Base-by-base conservation (phyloP, 192 early-diverging fungal species). In the Backusella sp. region DNA sequence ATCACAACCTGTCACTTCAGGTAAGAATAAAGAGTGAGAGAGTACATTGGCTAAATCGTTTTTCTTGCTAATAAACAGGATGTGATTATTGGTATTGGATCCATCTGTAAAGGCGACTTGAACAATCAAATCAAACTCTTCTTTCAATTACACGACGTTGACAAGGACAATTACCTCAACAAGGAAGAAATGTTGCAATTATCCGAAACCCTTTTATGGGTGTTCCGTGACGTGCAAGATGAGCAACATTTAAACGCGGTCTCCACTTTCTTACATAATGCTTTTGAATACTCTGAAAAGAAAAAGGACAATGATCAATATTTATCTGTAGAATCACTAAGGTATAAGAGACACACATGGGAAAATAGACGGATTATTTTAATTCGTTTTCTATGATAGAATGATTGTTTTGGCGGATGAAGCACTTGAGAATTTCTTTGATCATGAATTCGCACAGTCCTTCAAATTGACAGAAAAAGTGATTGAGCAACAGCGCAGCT, bases 321-420 rank as follows among this genome's bases (percentile, higher is more conserved):
- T 39, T 68, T 80, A 46, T 80, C 78, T 14, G 26, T 72, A 9
- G 78, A 34, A 49, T 80, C 78, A 28, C 28, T 80, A 14, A 42
- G 78, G 78, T 79, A 9, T 41, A 41, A 41, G 11, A 11, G 11
- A 41, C 28, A n/a, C n/a, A n/a, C 32, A 32, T 32, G 32, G 30
- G 3, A 3, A 32, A 32, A 2, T 32, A 32, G 2, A 3, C 32
- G 32, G 32, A 3, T 32, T 32, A 3, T 32, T 32, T 41, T 41
- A 41, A 41, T 1, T 0, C 11, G n/a, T 41, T 41, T 41, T 7
- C 39, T 9, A 41, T 41, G 35, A 35, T 66, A 79, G 92, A 62
- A 94, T 97, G 86, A 89, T 95, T 15, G 86, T 97, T 37, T 82
- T 97, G 72, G 92, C 90, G 19, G 95, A 98, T 81, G 94, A 93